Percentiles rank a stretch among this genome's conserved stretches.
These are phyloP conservation scores for Penicillium sp. DNA, from an alignment of 2,329 filamentous ascomycete species.

Conservation along the genomic window DNA sequence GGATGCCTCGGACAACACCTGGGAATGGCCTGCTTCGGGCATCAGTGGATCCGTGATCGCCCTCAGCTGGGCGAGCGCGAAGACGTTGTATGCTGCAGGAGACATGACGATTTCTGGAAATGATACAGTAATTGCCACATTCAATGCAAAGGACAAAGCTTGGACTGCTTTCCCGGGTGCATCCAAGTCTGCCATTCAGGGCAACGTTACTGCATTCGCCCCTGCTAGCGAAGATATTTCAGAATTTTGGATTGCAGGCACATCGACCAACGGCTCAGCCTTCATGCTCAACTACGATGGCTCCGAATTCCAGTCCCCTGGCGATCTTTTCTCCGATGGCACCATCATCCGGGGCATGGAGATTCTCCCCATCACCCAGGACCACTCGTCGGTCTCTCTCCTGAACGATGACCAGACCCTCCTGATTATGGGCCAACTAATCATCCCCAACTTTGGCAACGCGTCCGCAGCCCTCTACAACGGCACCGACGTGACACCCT, in stretches of 20 bases:
- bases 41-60: constrained; percentile 71
- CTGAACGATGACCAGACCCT: constrained; percentile 72
- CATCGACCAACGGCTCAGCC: constrained; percentile 66
- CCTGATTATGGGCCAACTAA: constrained; percentile 82
- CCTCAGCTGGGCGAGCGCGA: constrained; percentile 76
- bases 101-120: constrained; percentile 72
- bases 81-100: constrained; percentile 76
- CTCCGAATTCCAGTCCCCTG: constrained; percentile 69
- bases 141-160: constrained; percentile 67
- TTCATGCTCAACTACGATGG: constrained; percentile 86
- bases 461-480: constrained; percentile 88
- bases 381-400: constrained; percentile 68
- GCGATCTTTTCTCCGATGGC: constrained; percentile 63
- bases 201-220: constrained; percentile 76
- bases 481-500: constrained; percentile 76
- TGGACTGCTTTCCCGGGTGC: constrained; percentile 67
- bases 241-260: constrained; percentile 82
- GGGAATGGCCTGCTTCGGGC: constrained; percentile 76
- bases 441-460: constrained; percentile 74
- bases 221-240: constrained; percentile 72
- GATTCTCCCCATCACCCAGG: constrained; percentile 71
- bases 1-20: constrained; percentile 71
- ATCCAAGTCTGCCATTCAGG: constrained; percentile 63
- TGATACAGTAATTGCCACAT: constrained; percentile 70
- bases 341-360: constrained; percentile 80